Base-by-base conservation (phyloP, 306 rosid genomes). In the Prunus armeniaca region DNA sequence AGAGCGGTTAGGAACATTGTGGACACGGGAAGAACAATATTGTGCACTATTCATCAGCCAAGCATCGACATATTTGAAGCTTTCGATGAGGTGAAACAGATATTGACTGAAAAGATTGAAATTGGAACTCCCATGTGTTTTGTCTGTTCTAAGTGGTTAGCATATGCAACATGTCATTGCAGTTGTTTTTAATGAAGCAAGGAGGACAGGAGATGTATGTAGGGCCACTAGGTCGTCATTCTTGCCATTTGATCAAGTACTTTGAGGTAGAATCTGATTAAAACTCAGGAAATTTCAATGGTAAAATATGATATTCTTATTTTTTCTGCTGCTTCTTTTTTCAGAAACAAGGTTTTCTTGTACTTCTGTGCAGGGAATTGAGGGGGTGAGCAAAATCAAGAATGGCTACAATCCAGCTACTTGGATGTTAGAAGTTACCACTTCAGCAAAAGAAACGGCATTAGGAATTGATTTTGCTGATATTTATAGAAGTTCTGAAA, bases 11-110 rank as follows among this genome's bases (percentile, higher is more conserved):
- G 92, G 87, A 88, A 86, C 87, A 86, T 90, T 5, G 87, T 84
- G 2, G 92, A 88, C 84, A 88, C 92, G 0, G 90, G 92, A 86
- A 86, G 92, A 82, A 88, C 90, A 46, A 89, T 88, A 58, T 88
- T 86, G 13, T 88, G 92, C 81, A 88, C 92, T 79, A 88, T 88
- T 63, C 92, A 88, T 74, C 92, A 88, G 60, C 92, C 92, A 38
- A 88, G 92, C 84, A 88, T 88, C 72, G 92, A 88, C 58, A 84
- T 88, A 68, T 88, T 88, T 75, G 92, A 88, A 72, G 82, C 92
- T 69, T 88, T 86, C 51, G 92, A 88, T 82, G 92, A 88, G 92
- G 92, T 88, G 27, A 11, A 60, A 9, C 45, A 17, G 18, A 1
- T 43, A 43, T 60, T 15, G 1, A 38, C 43, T 38, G 17, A 43